Base-by-base conservation (phyloP, 1,139 yeast species). In the Zhuliangozyma parablackwelliae region DNA sequence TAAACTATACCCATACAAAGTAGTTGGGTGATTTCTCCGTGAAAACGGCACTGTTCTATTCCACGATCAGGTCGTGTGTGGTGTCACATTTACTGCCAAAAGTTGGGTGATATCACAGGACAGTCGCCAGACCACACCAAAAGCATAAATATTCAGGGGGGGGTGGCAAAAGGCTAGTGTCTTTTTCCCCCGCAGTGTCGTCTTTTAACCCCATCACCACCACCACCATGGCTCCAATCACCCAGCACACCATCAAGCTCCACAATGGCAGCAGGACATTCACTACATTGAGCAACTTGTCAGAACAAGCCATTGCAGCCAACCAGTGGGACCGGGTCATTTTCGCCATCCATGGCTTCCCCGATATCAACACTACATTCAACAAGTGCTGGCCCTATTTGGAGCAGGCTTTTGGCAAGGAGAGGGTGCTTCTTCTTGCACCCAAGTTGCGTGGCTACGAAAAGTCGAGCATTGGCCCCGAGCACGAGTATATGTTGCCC, bases 371-470 rank as follows among this genome's bases (percentile, higher is more conserved):
- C 39, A 49, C 58, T 23, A 53, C 67, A 6, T 69, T 51, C 41
- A 42, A 53, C 28, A 55, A 51, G 11, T 38, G 64, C 1, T 48
- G 59, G 49, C 63, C 65, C 2, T 26, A 44, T 8, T 32, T 66
- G 10, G 40, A 47, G 28, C 33, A 41, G 2, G 49, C 48, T 2
- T 58, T 55, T 28, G 46, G 46, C 2, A 36, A 40, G 13, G 51
- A 58, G 12, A 44, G 47, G 5, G 54, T 55, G 1, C 49, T 69
- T 34, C 39, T 63, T 5, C 45, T 69, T 10, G 65, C 69, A 1
- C 75, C 75, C 1, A 45, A 55, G n/a, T 46, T 69, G 48, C 49
- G 75, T 38, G 75, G 75, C 3, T 69, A 69, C 46, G 75, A 69
- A 43, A 42, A 44, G 16, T 59, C 67, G 20, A 63, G 68, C 29